Evolutionary conservation across 1,284 basidiomycete genomes (phyloP).

Genomic region (Schizophyllum amplum): DNA sequence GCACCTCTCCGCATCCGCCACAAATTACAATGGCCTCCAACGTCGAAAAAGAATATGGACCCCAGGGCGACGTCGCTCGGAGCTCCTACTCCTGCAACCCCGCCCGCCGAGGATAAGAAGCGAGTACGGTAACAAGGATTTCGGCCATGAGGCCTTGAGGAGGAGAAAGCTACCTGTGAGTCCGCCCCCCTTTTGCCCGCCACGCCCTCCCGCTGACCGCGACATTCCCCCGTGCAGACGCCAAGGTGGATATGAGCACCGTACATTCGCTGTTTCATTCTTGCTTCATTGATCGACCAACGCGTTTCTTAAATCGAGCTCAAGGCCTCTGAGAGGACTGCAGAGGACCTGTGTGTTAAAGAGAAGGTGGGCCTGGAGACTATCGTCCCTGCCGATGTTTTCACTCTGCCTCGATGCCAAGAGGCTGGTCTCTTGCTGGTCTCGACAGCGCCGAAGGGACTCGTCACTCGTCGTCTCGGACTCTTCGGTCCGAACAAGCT

Average conservation of each 20-base stretch:
- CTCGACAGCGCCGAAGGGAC: slow-evolving; percentile 67
- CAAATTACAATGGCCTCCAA: slow-evolving; percentile 27
- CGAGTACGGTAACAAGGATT: slow-evolving; percentile 92
- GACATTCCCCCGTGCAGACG: slow-evolving; percentile 42
- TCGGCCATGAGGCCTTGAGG: slow-evolving; percentile 78
- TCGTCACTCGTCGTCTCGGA: slow-evolving; percentile 85
- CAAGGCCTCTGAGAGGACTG: too few species aligned
- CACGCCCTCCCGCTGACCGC: slow-evolving; percentile 9
- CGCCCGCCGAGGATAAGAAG: slow-evolving; percentile 45
- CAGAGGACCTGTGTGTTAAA: slow-evolving; percentile 95
- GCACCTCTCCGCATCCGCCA: not conserved
- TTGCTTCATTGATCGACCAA: slow-evolving; percentile 9
- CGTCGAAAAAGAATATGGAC: slow-evolving; percentile 58
- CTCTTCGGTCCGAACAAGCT: slow-evolving; percentile 97
- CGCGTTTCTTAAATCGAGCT: slow-evolving; percentile 63
- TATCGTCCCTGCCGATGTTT: slow-evolving; percentile 94
- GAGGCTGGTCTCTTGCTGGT: too few species aligned
- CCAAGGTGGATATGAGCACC: slow-evolving; percentile 80
- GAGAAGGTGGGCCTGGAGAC: slow-evolving; percentile 99
- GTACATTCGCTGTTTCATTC: slow-evolving; percentile 31
- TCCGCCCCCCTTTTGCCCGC: slow-evolving; percentile 18
- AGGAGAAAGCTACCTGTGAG: slow-evolving; percentile 63
- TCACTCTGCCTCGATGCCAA: slow-evolving; percentile 87
- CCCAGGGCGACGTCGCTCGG: slow-evolving; percentile 32
- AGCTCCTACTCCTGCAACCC: slow-evolving; percentile 13